These are phyloP conservation scores for Tulasnella sp. DNA, from an alignment of 768 basidiomycete genomes.

Conservation along the genomic window DNA sequence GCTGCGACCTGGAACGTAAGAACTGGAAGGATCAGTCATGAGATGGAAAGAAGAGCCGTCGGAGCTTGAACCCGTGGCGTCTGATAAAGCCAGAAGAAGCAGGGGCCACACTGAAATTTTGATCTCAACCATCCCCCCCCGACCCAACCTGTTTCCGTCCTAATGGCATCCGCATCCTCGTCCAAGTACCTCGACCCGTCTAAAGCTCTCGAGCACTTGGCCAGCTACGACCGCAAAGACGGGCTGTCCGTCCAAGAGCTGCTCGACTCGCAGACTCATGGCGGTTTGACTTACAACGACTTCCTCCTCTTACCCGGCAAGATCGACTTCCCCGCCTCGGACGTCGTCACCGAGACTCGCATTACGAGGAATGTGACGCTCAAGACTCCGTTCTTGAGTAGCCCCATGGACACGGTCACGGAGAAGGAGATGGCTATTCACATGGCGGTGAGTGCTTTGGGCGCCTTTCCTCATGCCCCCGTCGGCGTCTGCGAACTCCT, in stretches of 20 bases:
- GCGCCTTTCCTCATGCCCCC: background rate
- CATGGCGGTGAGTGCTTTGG: slow-evolving; percentile 70
- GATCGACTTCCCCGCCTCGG: slow-evolving; percentile 86
- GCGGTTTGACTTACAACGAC: slow-evolving; percentile 97
- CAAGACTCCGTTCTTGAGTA: slow-evolving; percentile 96
- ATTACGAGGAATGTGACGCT: slow-evolving; percentile 89
- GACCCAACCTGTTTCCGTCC: background rate
- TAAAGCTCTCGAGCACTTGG: slow-evolving; percentile 74
- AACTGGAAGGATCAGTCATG: background rate
- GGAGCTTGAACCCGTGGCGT: slow-evolving; percentile 11
- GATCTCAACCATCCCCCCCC: background rate
- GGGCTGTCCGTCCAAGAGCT: slow-evolving; percentile 84
- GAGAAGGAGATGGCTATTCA: slow-evolving; percentile 92
- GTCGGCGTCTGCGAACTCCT: background rate
- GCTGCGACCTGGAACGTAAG: background rate
- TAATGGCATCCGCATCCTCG: slow-evolving; percentile 25
- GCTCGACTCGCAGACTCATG: slow-evolving; percentile 83
- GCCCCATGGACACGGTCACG: slow-evolving; percentile 99
- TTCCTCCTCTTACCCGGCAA: slow-evolving; percentile 93
- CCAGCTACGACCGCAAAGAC: slow-evolving; percentile 70
- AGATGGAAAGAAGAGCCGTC: background rate
- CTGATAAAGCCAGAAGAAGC: slow-evolving; percentile 19
- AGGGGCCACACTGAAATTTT: slow-evolving; percentile 2
- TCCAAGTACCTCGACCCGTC: slow-evolving; percentile 62
- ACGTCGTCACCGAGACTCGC: slow-evolving; percentile 78